These are phyloP conservation scores for Herpotrichia juniperi DNA, from an alignment of 2,329 filamentous ascomycete species.

Conservation along the genomic window DNA sequence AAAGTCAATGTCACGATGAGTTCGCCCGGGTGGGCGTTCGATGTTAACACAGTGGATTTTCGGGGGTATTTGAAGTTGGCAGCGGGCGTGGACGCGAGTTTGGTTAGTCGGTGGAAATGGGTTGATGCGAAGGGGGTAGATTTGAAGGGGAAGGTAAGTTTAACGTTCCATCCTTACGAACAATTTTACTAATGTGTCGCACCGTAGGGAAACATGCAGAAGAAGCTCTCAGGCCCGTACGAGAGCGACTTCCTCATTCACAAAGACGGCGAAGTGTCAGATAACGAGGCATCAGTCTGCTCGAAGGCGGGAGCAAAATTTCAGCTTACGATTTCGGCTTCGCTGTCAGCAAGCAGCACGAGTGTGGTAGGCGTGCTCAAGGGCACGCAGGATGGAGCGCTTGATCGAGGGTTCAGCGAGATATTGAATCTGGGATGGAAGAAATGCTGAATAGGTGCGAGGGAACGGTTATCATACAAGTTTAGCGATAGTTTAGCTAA, in stretches of 20 bases:
- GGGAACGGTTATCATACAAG: too few species aligned
- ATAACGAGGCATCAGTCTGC: constrained; percentile 24
- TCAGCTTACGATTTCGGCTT: constrained; percentile 28
- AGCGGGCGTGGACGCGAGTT: constrained; percentile 26
- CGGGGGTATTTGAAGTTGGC: constrained; percentile 27
- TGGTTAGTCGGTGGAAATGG: constrained; percentile 38
- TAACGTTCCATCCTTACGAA: background rate
- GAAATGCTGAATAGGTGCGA: constrained; percentile 30
- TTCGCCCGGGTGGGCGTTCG: constrained; percentile 31
- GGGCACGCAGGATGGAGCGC: constrained; percentile 21
- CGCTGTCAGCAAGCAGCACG: constrained; percentile 16
- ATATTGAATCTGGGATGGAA: constrained; percentile 30
- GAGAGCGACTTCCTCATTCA: constrained; percentile 30
- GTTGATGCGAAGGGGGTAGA: constrained; percentile 26
- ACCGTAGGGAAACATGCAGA: constrained; percentile 29
- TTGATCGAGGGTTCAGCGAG: constrained; percentile 24
- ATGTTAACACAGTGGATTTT: constrained; percentile 30
- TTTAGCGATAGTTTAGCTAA: too few species aligned
- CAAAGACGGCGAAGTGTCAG: constrained; percentile 29
- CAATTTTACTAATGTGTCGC: background rate
- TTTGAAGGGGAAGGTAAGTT: constrained; percentile 31
- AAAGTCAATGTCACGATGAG: constrained; percentile 29
- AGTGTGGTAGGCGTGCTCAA: constrained; percentile 19
- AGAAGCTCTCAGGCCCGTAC: constrained; percentile 27
- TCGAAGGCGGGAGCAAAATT: constrained; percentile 30